These are phyloP conservation scores for Fraxinus angustifolia DNA, from an alignment of 305 asterid species.

Conservation along the genomic window DNA sequence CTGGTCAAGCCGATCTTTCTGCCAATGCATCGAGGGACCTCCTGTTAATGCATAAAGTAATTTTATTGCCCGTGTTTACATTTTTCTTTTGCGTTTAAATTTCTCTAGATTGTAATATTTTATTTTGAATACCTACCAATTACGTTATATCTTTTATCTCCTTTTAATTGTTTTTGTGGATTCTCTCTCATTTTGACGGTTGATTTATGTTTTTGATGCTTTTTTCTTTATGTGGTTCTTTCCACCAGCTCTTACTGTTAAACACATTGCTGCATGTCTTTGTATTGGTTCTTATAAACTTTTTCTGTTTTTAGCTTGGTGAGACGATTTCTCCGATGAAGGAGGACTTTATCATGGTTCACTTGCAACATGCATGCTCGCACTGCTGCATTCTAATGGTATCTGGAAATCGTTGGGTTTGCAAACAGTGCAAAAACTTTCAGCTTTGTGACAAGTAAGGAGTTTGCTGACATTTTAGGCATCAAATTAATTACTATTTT, in stretches of 20 bases:
- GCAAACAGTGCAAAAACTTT: constrained; percentile 80
- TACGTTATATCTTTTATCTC: not conserved
- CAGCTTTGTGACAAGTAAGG: constrained; percentile 86
- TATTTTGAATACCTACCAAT: constrained; percentile 6
- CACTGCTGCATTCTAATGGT: constrained; percentile 92
- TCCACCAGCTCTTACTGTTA: not conserved
- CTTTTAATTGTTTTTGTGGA: not conserved
- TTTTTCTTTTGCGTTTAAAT: constrained; percentile 8
- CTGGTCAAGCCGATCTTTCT: constrained; percentile 89
- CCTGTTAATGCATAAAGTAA: constrained; percentile 90
- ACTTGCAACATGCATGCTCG: constrained; percentile 82
- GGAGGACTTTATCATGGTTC: constrained; percentile 99
- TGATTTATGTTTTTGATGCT: constrained; percentile 3
- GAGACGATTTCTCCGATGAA: constrained; percentile 95
- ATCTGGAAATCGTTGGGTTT: constrained; percentile 88
- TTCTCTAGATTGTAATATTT: not conserved
- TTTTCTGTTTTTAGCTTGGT: constrained; percentile 60
- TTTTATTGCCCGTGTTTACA: constrained; percentile 9
- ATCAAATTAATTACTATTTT: not conserved
- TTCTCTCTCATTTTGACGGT: not conserved
- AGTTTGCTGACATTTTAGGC: constrained; percentile 2
- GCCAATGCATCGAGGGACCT: constrained; percentile 86
- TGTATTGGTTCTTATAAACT: constrained; percentile 24
- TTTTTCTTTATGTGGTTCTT: not conserved
- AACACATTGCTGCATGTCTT: constrained; percentile 11